Evolutionary conservation across 805 yeast genomes (phyloP).

Genomic region (Starmerella floris): DNA sequence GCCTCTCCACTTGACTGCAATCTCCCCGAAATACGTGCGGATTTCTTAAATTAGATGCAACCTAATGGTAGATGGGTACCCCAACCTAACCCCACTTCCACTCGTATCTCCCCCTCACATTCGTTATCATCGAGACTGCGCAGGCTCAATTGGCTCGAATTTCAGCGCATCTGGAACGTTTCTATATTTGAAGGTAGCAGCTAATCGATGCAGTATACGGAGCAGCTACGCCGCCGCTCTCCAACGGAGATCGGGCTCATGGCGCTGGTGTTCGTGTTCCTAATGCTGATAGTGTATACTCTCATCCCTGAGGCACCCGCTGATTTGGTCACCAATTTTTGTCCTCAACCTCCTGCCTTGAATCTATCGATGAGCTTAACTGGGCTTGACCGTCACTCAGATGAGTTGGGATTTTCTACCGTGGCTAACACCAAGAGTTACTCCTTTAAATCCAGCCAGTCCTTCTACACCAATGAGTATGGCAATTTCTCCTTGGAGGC

Average conservation of each 20-base stretch:
- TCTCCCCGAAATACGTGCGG: no score
- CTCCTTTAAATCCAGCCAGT: slow-evolving; percentile 1
- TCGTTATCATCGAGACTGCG: no score
- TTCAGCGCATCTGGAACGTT: no score
- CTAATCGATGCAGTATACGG: neutral
- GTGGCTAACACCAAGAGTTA: neutral
- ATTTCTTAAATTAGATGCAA: no score
- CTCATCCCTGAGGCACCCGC: slow-evolving; percentile 16
- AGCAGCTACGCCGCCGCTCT: slow-evolving; percentile 12
- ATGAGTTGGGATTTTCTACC: neutral
- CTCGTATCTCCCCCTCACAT: no score
- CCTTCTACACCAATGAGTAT: slow-evolving; percentile 15
- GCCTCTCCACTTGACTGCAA: no score
- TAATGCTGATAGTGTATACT: slow-evolving; percentile 14
- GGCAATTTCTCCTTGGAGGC: slow-evolving; percentile 11
- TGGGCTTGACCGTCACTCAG: neutral
- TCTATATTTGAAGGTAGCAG: no score
- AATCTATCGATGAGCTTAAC: neutral
- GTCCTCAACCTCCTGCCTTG: slow-evolving; percentile 15
- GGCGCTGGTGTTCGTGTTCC: slow-evolving; percentile 14
- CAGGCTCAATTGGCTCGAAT: no score
- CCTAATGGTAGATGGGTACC: no score
- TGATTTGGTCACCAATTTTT: slow-evolving; percentile 19
- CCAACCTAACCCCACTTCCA: no score
- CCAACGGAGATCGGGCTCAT: slow-evolving; percentile 19